These are phyloP conservation scores for Solanum peruvianum DNA, from an alignment of 257 asterid species.

Conservation along the genomic window DNA sequence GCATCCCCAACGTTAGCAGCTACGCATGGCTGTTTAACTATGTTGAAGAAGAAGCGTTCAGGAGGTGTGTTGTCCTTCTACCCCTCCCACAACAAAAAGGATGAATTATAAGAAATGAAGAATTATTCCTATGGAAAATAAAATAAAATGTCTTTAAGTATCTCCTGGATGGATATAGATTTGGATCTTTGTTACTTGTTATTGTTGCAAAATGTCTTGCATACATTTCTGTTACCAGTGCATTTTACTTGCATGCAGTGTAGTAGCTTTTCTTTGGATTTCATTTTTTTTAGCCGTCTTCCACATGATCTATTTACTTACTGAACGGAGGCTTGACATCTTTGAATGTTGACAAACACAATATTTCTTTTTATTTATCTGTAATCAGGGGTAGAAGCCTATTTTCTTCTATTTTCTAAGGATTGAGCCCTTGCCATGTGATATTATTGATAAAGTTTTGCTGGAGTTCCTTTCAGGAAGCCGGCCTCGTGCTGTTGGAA, in stretches of 20 bases:
- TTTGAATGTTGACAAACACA: neutral
- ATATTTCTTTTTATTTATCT: neutral
- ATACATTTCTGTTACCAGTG: neutral
- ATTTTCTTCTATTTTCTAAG: neutral
- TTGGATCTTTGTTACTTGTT: neutral
- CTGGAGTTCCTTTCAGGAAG: constrained; percentile 39
- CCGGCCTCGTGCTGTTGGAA: constrained; percentile 78
- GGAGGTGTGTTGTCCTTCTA: constrained; percentile 47
- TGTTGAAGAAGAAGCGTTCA: constrained; percentile 73
- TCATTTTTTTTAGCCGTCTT: neutral
- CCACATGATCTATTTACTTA: neutral
- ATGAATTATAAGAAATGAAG: neutral
- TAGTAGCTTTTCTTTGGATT: neutral
- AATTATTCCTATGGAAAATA: neutral
- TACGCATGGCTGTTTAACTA: constrained; percentile 39
- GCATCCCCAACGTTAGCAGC: constrained; percentile 36
- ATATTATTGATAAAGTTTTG: constrained; percentile 10
- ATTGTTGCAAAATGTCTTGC: neutral
- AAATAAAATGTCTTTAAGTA: neutral
- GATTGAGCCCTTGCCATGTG: constrained; percentile 2
- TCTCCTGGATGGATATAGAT: neutral
- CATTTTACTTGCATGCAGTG: neutral
- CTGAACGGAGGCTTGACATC: neutral
- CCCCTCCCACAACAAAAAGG: neutral
- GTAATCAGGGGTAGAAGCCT: neutral